A percentile compares a stretch with the other conserved stretches of the same genome.
These are phyloP conservation scores for Amphicarpaea edgeworthii DNA, from an alignment of 306 rosid species.

Conservation along the genomic window DNA sequence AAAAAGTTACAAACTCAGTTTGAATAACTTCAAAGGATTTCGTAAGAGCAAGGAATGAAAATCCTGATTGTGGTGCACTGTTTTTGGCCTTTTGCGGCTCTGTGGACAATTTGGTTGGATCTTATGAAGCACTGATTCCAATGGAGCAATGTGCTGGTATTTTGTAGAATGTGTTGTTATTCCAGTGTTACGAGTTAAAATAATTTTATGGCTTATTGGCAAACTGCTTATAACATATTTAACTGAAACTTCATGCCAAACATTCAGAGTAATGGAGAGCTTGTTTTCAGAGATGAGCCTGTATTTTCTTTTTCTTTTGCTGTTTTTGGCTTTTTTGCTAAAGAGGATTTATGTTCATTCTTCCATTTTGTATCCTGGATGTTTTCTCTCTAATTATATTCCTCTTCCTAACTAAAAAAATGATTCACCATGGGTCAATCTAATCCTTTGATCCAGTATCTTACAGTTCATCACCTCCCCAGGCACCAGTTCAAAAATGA, in stretches of 20 bases:
- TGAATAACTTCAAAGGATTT: background rate
- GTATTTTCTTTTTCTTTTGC: slow-evolving; percentile 14
- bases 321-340: background rate
- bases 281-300: background rate
- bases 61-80: background rate
- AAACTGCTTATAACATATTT: background rate
- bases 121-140: background rate
- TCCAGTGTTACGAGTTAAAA: background rate
- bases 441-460: background rate
- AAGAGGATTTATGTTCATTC: too few relatives aligned
- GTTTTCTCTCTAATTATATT: background rate
- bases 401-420: background rate
- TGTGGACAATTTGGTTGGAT: background rate
- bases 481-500: background rate
- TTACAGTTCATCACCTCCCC: background rate
- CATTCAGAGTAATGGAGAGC: slow-evolving; percentile 1
- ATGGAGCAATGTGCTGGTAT: background rate
- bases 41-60: background rate
- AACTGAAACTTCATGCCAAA: background rate
- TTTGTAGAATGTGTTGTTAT: background rate
- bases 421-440: background rate
- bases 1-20: background rate
- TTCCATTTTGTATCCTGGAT: background rate
- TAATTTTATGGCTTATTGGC: slow-evolving; percentile 22
- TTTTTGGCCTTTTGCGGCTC: background rate